Conservation (phyloP, 2,329 filamentous ascomycete genomes). For the Microcyclosporella mali region DNA sequence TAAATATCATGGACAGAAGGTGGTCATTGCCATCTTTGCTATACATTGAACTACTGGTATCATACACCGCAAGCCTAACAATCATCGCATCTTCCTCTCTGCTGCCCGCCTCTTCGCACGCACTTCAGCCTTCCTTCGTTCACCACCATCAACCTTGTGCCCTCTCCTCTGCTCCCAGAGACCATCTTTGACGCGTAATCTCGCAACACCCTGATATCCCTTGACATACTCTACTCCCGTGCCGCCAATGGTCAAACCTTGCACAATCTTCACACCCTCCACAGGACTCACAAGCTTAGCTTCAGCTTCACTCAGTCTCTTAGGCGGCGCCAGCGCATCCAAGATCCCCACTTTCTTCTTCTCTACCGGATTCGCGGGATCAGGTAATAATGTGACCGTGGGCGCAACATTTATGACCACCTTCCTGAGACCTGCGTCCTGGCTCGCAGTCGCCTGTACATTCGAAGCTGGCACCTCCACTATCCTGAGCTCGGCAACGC, state of each 20-base stretch:
- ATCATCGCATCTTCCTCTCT: conserved; percentile 57
- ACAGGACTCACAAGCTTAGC: conserved; percentile 55
- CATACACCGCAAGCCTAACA: too few species aligned
- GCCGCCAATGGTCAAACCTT: conserved; percentile 65
- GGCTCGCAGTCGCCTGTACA: conserved; percentile 43
- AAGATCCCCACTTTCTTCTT: conserved; percentile 8
- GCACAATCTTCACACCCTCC: conserved; percentile 60
- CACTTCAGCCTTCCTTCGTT: conserved; percentile 79
- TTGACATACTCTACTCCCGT: conserved; percentile 66
- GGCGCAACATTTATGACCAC: conserved; percentile 18
- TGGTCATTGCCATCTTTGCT: too few species aligned
- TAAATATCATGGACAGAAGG: too few species aligned
- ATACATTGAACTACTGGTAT: too few species aligned
- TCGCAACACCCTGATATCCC: conserved; percentile 55
- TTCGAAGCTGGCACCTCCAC: conserved; percentile 42
- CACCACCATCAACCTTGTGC: conserved; percentile 91
- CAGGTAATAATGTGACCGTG: conserved; percentile 2
- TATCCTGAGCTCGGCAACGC: conserved; percentile 52
- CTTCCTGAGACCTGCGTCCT: conserved; percentile 43
- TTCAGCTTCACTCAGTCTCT: conserved; percentile 21
- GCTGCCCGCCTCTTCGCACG: conserved; percentile 77
- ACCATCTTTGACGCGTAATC: conserved; percentile 69
- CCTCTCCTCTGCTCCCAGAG: conserved; percentile 89
- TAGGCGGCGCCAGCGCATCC: conserved; percentile 10
- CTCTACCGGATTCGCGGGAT: conserved; percentile 5